Conservation (phyloP, 257 asterid species). For the Fraxinus pennsylvanica region DNA sequence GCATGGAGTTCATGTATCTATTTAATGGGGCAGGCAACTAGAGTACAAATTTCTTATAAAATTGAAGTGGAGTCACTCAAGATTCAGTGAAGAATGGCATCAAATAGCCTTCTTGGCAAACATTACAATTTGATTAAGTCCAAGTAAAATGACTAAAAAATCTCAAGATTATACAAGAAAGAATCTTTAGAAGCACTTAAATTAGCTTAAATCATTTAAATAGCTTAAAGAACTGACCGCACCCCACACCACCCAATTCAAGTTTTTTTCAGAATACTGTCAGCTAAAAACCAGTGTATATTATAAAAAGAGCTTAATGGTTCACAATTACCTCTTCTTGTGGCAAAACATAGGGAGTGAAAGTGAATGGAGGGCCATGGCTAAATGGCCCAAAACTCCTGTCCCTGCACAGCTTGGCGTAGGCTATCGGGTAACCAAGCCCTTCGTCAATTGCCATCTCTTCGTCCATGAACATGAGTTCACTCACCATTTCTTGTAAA, state of each 20-base stretch:
- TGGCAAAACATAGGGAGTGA: conserved; percentile 64
- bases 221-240: neutral
- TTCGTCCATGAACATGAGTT: conserved; percentile 55
- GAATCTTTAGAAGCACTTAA: neutral
- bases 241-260: neutral
- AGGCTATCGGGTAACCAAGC: conserved; percentile 84
- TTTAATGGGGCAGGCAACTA: neutral
- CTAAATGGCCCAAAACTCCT: conserved; percentile 58
- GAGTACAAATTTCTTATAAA: too few relatives aligned
- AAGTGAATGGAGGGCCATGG: conserved; percentile 84
- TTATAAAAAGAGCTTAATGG: neutral
- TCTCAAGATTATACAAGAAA: neutral
- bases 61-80: neutral
- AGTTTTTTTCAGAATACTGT: neutral
- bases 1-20: neutral
- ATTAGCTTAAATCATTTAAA: neutral
- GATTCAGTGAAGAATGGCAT: neutral
- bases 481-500: conserved; percentile 40
- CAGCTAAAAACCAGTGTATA: neutral
- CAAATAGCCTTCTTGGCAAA: neutral
- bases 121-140: neutral
- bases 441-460: conserved; percentile 64
- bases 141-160: too few relatives aligned
- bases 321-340: conserved; percentile 63
- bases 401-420: conserved; percentile 69